Base-by-base conservation (phyloP, 192 early-diverging fungal species). In the Backusella parvicylindrica region DNA sequence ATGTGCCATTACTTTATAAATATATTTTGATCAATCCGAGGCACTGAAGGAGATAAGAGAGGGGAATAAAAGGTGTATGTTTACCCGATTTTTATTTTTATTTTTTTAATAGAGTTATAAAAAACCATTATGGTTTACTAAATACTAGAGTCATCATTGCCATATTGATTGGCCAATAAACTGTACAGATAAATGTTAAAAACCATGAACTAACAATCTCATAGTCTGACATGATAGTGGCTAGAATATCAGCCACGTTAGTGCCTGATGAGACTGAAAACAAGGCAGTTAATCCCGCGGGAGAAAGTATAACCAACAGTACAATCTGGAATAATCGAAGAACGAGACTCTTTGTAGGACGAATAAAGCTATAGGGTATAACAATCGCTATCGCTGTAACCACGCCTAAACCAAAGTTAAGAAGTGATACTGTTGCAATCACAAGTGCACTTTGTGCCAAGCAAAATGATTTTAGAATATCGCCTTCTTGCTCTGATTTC, bases 391-490 rank as follows among this genome's bases (percentile, higher is more conserved):
- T 79, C 68, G 89, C 91, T 38, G 87, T 77, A 16, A 74, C 79
- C 4, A 92, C 85, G 0, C 89, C 92, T 67, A 93, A 70, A 76
- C 90, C 92, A 76, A 93, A 92, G 78, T 94, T 94, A 43, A 93
- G 84, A 5, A 91, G 84, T 0, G 92, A 91, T 3, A 93, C 79
- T 7, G 88, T 89, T 2, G 90, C 88, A 30, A 92, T 85, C 3
- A 85, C 69, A 53, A 91, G 79, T 1, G 90, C 91, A 15, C 89
- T 84, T 68, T 89, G 75, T 1, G 88, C 86, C 2, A 82, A 68
- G 35, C 83, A 82, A 31, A 84, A 76, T 33, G 84, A 87, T 72
- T 88, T 90, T 63, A 88, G 83, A 63, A 89, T 83, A 2, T 85
- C 74, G 60, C 88, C 87, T 71, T 89, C 88, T n/a, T 88, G 73